Evolutionary conservation across 2,329 filamentous ascomycete genomes (phyloP).

Genomic region (Tricladium varicosporioides): DNA sequence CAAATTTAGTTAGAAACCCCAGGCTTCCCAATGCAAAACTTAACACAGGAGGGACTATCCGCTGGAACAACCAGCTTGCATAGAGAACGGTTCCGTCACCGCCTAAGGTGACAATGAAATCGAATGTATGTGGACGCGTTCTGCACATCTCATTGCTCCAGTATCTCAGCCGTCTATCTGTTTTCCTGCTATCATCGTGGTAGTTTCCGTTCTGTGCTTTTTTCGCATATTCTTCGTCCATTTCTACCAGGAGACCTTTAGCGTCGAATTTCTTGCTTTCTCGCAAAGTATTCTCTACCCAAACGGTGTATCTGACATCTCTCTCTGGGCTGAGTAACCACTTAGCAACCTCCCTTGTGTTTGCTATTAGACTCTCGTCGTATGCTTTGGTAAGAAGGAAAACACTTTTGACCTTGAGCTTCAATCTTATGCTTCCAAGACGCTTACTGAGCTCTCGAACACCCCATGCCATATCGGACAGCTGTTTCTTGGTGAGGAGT

Average conservation of each 20-base stretch:
- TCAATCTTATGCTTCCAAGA: slow-evolving; percentile 77
- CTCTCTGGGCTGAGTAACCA: slow-evolving; percentile 78
- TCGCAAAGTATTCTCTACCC: slow-evolving; percentile 74
- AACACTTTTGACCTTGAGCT: slow-evolving; percentile 76
- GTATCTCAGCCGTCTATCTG: slow-evolving; percentile 59
- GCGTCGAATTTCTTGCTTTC: slow-evolving; percentile 72
- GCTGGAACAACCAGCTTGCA: slow-evolving; percentile 94
- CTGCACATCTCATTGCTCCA: slow-evolving; percentile 82
- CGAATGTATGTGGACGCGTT: slow-evolving; percentile 79
- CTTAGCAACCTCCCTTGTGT: slow-evolving; percentile 72
- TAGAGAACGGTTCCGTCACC: slow-evolving; percentile 98
- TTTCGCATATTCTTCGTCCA: slow-evolving; percentile 42
- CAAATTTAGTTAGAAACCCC: slow-evolving; percentile 95
- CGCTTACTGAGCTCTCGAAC: slow-evolving; percentile 87
- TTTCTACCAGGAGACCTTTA: slow-evolving; percentile 62
- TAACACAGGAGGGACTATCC: slow-evolving; percentile 88
- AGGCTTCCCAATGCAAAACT: slow-evolving; percentile 90
- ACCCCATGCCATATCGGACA: slow-evolving; percentile 96
- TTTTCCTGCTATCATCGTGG: slow-evolving; percentile 20
- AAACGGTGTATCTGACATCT: slow-evolving; percentile 71
- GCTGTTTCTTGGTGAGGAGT: slow-evolving; percentile 90
- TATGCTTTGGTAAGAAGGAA: slow-evolving; percentile 92
- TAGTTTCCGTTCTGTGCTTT: slow-evolving; percentile 36
- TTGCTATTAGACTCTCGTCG: slow-evolving; percentile 73
- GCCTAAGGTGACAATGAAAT: slow-evolving; percentile 88